These are phyloP conservation scores for Entrophospora sp. DNA, from an alignment of 192 early-diverging fungal species.

Conservation along the genomic window DNA sequence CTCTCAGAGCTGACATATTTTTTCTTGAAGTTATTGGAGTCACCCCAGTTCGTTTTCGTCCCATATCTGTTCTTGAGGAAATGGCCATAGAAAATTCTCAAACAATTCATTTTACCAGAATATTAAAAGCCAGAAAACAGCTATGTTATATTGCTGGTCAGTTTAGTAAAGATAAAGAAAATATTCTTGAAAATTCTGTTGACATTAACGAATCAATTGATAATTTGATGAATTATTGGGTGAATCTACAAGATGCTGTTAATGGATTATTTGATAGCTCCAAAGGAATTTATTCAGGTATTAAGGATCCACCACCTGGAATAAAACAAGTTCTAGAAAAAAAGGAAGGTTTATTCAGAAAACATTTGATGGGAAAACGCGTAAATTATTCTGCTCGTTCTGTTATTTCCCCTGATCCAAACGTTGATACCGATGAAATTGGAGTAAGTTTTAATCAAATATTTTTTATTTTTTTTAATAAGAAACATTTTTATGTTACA, in stretches of 20 bases:
- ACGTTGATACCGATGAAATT: constrained; percentile 96
- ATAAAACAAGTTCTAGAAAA: constrained; percentile 95
- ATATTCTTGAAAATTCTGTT: constrained; percentile 15
- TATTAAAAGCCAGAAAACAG: constrained; percentile 72
- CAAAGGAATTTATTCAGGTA: constrained; percentile 45
- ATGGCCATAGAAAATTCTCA: constrained; percentile 90
- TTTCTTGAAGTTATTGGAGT: constrained; percentile 90
- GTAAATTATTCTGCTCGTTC: constrained; percentile 98
- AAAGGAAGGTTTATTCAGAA: constrained; percentile 98
- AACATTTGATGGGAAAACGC: constrained; percentile 99
- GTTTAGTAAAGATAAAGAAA: constrained; percentile 15
- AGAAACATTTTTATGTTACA: background rate
- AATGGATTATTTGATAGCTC: constrained; percentile 92
- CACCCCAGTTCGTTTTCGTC: constrained; percentile 88
- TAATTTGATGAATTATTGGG: constrained; percentile 48
- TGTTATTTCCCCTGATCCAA: constrained; percentile 96
- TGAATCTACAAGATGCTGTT: constrained; percentile 79
- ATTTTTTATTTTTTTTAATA: background rate
- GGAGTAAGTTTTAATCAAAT: constrained; percentile 49
- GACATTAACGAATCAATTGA: constrained; percentile 33
- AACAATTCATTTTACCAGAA: constrained; percentile 76
- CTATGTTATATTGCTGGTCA: constrained; percentile 45
- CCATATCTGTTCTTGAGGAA: constrained; percentile 84
- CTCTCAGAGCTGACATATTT: constrained; percentile 69
- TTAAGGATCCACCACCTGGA: constrained; percentile 72